These are phyloP conservation scores for Neckera pumila DNA, from an alignment of 225 moss, liverwort and hornwort genomes.

Conservation along the genomic window DNA sequence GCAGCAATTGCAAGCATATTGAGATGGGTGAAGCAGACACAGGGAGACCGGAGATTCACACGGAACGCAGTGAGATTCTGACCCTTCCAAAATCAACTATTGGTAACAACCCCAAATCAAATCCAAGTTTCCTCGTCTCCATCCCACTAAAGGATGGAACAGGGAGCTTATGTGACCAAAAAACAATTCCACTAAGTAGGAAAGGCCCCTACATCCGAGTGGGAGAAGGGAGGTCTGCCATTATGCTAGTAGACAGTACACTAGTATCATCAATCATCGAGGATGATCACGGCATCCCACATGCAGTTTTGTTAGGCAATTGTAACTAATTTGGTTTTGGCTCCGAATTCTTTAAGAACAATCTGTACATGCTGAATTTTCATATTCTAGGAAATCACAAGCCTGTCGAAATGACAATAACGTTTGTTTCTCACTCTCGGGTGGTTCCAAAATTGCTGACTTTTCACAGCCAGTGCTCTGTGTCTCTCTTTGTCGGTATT, in stretches of 20 bases:
- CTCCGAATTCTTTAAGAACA: background rate
- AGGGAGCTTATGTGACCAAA: background rate
- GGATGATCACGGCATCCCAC: background rate
- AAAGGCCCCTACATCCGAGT: background rate
- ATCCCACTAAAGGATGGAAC: background rate
- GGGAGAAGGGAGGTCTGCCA: background rate
- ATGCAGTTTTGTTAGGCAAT: background rate
- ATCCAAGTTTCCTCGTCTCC: background rate
- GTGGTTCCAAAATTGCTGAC: background rate
- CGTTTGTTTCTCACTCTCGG: background rate
- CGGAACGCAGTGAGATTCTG: background rate
- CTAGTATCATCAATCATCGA: background rate
- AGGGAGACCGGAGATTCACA: slow-evolving; percentile 15
- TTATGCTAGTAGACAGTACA: background rate
- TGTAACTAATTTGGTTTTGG: background rate
- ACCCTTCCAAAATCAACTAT: background rate
- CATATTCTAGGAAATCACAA: background rate
- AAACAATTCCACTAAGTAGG: background rate
- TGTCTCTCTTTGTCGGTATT: background rate
- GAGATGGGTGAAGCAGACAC: slow-evolving; percentile 36
- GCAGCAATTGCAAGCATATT: slow-evolving; percentile 15
- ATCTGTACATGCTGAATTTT: background rate
- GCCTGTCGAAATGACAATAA: background rate
- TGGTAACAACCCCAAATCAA: background rate
- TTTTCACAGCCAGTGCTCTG: background rate